phyloP scores from a whole-genome alignment of 345 rosid genomes.

The Melastoma malabathricum region DNA sequence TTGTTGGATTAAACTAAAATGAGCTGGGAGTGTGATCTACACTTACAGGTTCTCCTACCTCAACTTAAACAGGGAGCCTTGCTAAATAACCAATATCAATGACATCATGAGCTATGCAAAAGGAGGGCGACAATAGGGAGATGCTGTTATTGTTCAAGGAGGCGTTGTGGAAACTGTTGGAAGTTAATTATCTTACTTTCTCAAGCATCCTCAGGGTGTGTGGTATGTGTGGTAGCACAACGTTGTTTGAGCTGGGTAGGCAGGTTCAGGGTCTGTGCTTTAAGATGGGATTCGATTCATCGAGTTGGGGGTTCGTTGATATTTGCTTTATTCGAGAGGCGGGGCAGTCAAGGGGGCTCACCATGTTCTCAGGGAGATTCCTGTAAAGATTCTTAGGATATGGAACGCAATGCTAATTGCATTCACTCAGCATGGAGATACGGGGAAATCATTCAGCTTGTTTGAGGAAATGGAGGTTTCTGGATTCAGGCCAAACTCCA shows the following conservation, averaged over 20 bases:
- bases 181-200: conserved; percentile 73
- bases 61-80: too few relatives aligned
- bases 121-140: conserved; percentile 56
- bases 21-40: too few relatives aligned
- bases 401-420: conserved; percentile 91
- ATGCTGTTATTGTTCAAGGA: conserved; percentile 56
- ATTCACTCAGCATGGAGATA: conserved; percentile 63
- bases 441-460: conserved; percentile 30
- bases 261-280: conserved; percentile 74
- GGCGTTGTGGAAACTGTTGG: conserved; percentile 37
- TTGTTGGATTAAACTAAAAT: too few relatives aligned
- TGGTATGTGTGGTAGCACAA: conserved; percentile 55
- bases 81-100: too few relatives aligned
- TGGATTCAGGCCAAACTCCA: conserved; percentile 65
- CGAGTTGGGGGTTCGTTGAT: conserved; percentile 68
- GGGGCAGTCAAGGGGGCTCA: conserved; percentile 60
- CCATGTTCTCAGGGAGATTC: conserved; percentile 40
- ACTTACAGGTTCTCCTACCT: too few relatives aligned
- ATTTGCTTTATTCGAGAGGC: conserved; percentile 67
- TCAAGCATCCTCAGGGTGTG: conserved; percentile 71
- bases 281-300: conserved; percentile 52
- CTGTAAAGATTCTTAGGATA: conserved; percentile 52
- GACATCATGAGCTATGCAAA: too few relatives aligned
- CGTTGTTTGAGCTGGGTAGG: conserved; percentile 69
- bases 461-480: conserved; percentile 41